phyloP scores from a whole-genome alignment of 352 stramenopile species.

The Thalassiosira ordinaria region DNA sequence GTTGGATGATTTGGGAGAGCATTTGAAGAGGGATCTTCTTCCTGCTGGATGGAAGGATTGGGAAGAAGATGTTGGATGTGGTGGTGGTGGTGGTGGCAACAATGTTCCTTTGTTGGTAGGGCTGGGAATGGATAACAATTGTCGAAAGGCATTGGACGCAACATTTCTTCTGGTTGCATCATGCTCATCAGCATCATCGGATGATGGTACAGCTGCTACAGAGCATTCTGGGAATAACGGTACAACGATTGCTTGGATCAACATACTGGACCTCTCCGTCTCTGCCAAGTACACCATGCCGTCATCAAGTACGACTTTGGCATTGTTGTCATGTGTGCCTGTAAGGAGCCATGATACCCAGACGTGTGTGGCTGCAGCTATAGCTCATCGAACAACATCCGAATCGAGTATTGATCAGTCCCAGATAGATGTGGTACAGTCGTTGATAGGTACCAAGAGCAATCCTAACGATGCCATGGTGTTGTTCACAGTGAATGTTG shows the following conservation, averaged over 20 bases:
- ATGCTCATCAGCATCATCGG: too few relatives aligned
- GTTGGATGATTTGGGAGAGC: slow-evolving; percentile 44
- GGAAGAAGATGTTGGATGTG: too few relatives aligned
- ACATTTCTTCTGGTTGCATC: slow-evolving; percentile 19
- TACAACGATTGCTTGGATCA: slow-evolving; percentile 30
- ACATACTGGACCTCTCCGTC: slow-evolving; percentile 36
- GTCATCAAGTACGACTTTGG: slow-evolving; percentile 7
- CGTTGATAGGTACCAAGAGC: neutral
- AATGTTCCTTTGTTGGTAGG: too few relatives aligned
- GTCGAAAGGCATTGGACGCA: neutral
- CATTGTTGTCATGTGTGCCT: slow-evolving; percentile 20
- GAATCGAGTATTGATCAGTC: too few relatives aligned
- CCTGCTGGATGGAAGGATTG: too few relatives aligned
- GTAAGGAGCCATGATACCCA: slow-evolving; percentile 9
- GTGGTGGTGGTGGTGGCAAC: too few relatives aligned
- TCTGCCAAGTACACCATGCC: slow-evolving; percentile 8
- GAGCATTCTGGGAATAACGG: too few relatives aligned
- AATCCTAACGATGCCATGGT: slow-evolving; percentile 11
- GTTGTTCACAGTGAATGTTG: slow-evolving; percentile 12
- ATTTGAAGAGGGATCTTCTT: too few relatives aligned
- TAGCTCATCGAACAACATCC: neutral
- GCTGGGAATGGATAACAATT: slow-evolving; percentile 58
- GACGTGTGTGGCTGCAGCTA: slow-evolving; percentile 19
- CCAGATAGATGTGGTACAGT: slow-evolving; percentile 11
- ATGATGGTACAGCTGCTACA: too few relatives aligned